Evolutionary conservation across 1,139 yeast species (phyloP).

Genomic region (Suzukiozyma palmioleophila): DNA sequence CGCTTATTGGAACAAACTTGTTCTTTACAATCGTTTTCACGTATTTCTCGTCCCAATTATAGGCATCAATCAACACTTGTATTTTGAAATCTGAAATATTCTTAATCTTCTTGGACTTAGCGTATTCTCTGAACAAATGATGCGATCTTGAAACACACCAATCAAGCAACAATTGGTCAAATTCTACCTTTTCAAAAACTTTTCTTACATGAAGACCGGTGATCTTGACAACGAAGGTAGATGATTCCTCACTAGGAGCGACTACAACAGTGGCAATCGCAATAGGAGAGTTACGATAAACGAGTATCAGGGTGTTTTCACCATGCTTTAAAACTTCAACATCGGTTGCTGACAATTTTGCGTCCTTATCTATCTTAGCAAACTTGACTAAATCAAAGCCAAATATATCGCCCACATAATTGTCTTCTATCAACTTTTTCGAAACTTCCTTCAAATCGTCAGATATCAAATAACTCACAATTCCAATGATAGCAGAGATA

Average conservation of each 20-base stretch:
- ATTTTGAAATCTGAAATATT: slow-evolving; percentile 27
- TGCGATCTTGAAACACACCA: slow-evolving; percentile 55
- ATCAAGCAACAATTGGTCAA: slow-evolving; percentile 55
- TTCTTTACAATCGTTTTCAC: slow-evolving; percentile 25
- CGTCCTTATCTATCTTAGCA: slow-evolving; percentile 27
- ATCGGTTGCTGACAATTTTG: slow-evolving; percentile 18
- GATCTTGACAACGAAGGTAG: slow-evolving; percentile 43
- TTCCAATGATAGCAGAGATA: slow-evolving; percentile 23
- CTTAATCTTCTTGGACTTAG: slow-evolving; percentile 18
- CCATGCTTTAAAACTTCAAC: slow-evolving; percentile 26
- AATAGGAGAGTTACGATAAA: slow-evolving; percentile 65
- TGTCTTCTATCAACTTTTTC: slow-evolving; percentile 28
- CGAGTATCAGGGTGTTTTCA: slow-evolving; percentile 49
- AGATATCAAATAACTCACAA: slow-evolving; percentile 25
- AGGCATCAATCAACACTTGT: slow-evolving; percentile 36
- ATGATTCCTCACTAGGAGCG: slow-evolving; percentile 30
- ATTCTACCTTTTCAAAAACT: slow-evolving; percentile 60
- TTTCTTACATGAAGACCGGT: slow-evolving; percentile 60
- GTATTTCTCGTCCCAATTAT: slow-evolving; percentile 46
- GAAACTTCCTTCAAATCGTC: slow-evolving; percentile 47
- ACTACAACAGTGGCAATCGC: slow-evolving; percentile 49
- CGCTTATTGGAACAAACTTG: slow-evolving; percentile 22
- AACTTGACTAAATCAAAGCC: slow-evolving; percentile 51
- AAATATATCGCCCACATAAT: slow-evolving; percentile 41
- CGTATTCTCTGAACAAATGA: slow-evolving; percentile 30